Base-by-base conservation (phyloP, 257 asterid species). In the Mitragyna speciosa region DNA sequence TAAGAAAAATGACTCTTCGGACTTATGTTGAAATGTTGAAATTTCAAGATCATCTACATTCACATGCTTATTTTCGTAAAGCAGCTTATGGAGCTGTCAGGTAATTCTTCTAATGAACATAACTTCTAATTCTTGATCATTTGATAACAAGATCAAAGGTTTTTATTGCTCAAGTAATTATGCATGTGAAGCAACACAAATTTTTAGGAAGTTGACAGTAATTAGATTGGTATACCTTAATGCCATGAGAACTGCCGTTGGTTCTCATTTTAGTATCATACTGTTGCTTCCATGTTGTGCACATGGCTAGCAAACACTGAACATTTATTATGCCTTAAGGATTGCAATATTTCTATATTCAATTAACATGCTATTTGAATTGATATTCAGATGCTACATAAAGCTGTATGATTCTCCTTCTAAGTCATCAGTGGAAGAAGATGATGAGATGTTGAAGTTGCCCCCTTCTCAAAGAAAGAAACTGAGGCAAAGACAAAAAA, bases 1-100 rank as follows among this genome's bases (percentile, higher is more conserved):
- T 94, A 87, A 89, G 99, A 80, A 96, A 96, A 86, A 96, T 96
- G 99, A 96, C 98, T 48, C 97, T 96, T 71, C 92, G 99, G 72
- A 89, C 93, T 17, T 96, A 96, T 80, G 95, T 96, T 1, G 95
- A 90, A 84, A 96, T 94, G 99, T 87, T 96, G 85, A 94, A 89
- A 83, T 92, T 92, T 87, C 97, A 94, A 86, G 99, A 94, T 49
- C 92, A 95, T 76, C 96, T 96, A 74, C 99, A 96, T 85, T 87
- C 99, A 48, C 91, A 92, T 86, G 70, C 97, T 76, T 96, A 96
- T 88, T 96, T 96, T 84, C 96, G 86, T 76, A 94, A 92, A 90
- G 98, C 98, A 73, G 98, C 99, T 83, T 87, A 84, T 76, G 99
- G 98, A 71, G 94, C 92, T 73, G 88, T 94, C 79, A 92, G 92